Base-by-base conservation (phyloP, 495 filamentous ascomycete genomes). In the Penicillium canariense region DNA sequence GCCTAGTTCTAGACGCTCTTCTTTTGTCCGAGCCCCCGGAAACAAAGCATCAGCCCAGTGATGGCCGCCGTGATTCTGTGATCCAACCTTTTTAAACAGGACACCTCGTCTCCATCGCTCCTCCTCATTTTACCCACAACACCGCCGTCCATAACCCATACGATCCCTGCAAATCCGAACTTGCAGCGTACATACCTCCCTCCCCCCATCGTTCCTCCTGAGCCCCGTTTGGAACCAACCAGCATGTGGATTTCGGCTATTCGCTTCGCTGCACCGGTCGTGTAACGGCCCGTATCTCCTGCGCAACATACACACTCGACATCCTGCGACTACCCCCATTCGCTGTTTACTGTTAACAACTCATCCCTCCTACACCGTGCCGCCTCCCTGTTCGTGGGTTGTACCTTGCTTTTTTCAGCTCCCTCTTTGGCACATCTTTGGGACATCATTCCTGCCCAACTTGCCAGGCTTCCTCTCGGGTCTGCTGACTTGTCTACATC, bases 211-310 rank as follows among this genome's bases (percentile, higher is more conserved):
- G 52, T 48, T 49, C 53, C 48, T 50, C 34, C 47, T 51, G 30
- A 49, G 18, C 44, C 45, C 43, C 39, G 25, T 40, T 62, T 49
- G 40, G 39, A 35, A 31, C 38, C 46, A 53, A 54, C 44, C 68
- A 75, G 73, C 71, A 76, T 76, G 73, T 76, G 73, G 67, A 62
- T 55, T 58, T 66, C 66, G 63, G 61, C 59, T 62, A 76, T 75
- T 76, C 65, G 70, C 62, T 60, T 62, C 54, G 42, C 62, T 58
- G 61, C 55, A 61, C 48, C 56, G 49, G 59, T 55, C 59, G 70
- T 71, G 71, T 76, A 74, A 76, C 65, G 48, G 59, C 38, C 50
- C 48, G 48, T 68, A 58, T 35, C n/a, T 63, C 66, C 59, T 72
- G 68, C 68, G 57, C 64, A 59, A 71, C 69, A 61, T 61, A 38